Percentiles rank a stretch among this genome's conserved stretches.
These are phyloP conservation scores for Blattamonas nauphoetae DNA, from an alignment of 78 protist genomes.

Conservation along the genomic window DNA sequence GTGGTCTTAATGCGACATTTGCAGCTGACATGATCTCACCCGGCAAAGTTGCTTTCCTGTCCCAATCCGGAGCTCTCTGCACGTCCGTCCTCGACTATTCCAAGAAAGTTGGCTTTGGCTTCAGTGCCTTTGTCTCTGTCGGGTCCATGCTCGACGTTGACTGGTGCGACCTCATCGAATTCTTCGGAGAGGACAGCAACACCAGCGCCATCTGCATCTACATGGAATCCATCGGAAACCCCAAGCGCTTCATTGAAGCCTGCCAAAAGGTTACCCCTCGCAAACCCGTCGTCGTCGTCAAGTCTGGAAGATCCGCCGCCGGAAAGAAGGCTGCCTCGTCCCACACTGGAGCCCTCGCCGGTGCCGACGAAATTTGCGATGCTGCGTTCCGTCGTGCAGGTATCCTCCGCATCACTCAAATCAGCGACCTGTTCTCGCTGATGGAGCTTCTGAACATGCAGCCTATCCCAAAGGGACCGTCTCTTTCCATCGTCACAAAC, in stretches of 20 bases:
- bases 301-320: slow-evolving; percentile 31
- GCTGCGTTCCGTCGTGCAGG: neutral
- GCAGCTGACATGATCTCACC: neutral
- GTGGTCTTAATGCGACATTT: slow-evolving; percentile 26
- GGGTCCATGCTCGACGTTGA: slow-evolving; percentile 33
- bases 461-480: neutral
- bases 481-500: slow-evolving; percentile 26
- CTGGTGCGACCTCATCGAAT: slow-evolving; percentile 15
- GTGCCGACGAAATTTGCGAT: slow-evolving; percentile 21
- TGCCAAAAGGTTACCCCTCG: neutral
- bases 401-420: neutral
- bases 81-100: slow-evolving; percentile 26
- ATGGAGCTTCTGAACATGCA: slow-evolving; percentile 20
- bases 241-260: slow-evolving; percentile 17
- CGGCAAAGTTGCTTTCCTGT: slow-evolving; percentile 26
- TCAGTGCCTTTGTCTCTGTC: slow-evolving; percentile 24
- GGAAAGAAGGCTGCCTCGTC: slow-evolving; percentile 18
- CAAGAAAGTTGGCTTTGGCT: neutral
- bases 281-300: slow-evolving; percentile 36
- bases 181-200: slow-evolving; percentile 12
- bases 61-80: slow-evolving; percentile 44
- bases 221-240: slow-evolving; percentile 26
- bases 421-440: neutral
- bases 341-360: slow-evolving; percentile 41
- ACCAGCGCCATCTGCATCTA: slow-evolving; percentile 25